A percentile compares a stretch with the other conserved stretches of the same genome.
Conservation (phyloP, 2,329 filamentous ascomycete species). For the Hymenoscyphus albidus region DNA sequence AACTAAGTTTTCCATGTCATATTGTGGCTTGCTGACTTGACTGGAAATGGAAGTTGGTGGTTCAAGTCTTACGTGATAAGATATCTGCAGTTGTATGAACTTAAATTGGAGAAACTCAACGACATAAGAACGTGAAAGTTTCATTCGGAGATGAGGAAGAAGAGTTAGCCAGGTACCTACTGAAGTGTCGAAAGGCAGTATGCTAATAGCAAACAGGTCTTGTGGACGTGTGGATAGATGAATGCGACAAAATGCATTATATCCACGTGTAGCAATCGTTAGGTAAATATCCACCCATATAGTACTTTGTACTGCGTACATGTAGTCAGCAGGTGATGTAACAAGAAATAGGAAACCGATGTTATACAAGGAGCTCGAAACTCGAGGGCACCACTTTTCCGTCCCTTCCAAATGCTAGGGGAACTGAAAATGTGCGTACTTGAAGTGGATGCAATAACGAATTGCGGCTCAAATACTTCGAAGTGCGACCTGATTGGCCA, state of each 20-base stretch:
- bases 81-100: background rate
- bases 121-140: background rate
- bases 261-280: background rate
- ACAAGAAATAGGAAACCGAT: too few relatives aligned
- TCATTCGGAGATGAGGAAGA: background rate
- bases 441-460: background rate
- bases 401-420: too few relatives aligned
- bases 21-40: background rate
- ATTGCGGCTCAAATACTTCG: background rate
- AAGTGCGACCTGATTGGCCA: too few relatives aligned
- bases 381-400: too few relatives aligned
- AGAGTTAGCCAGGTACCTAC: background rate
- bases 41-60: background rate
- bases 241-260: background rate
- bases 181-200: background rate
- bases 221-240: background rate
- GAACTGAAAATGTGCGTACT: too few relatives aligned
- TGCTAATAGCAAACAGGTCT: background rate
- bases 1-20: background rate
- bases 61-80: background rate
- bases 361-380: too few relatives aligned
- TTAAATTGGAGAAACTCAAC: background rate
- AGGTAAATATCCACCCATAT: background rate
- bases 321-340: background rate
- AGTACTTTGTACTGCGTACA: background rate